Evolutionary conservation across 2,329 filamentous ascomycete species (phyloP).

Genomic region (Pseudogymnoascus sp.): DNA sequence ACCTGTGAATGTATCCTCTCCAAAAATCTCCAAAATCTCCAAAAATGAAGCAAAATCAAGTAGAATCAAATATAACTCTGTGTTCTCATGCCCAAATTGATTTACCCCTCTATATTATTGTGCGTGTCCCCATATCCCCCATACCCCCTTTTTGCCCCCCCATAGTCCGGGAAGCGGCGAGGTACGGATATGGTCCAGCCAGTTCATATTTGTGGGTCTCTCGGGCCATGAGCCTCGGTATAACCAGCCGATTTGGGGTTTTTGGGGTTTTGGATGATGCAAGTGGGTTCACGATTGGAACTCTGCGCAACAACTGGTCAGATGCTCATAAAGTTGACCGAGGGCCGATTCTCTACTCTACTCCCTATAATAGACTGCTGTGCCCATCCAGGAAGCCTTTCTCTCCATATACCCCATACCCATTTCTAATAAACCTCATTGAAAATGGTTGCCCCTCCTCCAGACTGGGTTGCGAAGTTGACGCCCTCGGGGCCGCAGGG

Average conservation of each 20-base stretch:
- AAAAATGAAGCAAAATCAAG: background rate
- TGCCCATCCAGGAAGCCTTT: background rate
- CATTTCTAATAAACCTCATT: background rate
- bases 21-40: constrained; percentile 7
- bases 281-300: constrained; percentile 1
- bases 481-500: constrained; percentile 60
- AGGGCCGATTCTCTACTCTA: background rate
- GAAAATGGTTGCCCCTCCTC: constrained; percentile 7
- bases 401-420: constrained; percentile 1
- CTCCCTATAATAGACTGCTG: constrained; percentile 1
- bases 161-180: constrained; percentile 1
- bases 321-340: constrained; percentile 2
- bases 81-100: background rate
- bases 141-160: background rate
- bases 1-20: constrained; percentile 2
- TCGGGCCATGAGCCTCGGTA: background rate
- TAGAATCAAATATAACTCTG: background rate
- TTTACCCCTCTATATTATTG: background rate
- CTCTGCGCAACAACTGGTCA: background rate
- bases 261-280: constrained; percentile 5
- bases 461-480: constrained; percentile 58
- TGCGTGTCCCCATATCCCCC: background rate
- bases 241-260: constrained; percentile 2
- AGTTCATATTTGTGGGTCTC: background rate
- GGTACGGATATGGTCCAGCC: background rate